phyloP scores from a whole-genome alignment of 805 yeast species.

The Saccharomycopsis sp. region DNA sequence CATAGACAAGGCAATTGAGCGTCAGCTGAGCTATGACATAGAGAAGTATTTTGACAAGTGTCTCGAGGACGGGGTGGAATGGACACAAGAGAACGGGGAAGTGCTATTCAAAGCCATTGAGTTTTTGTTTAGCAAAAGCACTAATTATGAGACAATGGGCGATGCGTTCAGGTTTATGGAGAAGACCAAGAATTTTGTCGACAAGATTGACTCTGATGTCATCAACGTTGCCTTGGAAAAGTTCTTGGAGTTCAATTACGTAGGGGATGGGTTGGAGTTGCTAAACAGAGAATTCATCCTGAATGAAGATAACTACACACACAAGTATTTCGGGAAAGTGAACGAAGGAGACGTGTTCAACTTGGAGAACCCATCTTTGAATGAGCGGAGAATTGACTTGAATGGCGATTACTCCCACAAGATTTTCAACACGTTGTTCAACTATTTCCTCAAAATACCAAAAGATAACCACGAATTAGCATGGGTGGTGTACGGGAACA shows the following conservation, averaged over 20 bases:
- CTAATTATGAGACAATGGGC: constrained; percentile 2
- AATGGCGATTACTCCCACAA: constrained; percentile 25
- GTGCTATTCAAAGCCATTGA: constrained; percentile 25
- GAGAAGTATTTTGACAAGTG: constrained; percentile 29
- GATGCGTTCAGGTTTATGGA: constrained; percentile 10
- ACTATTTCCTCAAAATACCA: constrained; percentile 34
- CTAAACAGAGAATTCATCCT: constrained; percentile 34
- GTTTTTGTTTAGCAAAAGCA: constrained; percentile 4
- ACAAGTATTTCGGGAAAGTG: constrained; percentile 22
- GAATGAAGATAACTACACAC: constrained; percentile 16
- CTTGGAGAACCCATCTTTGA: constrained; percentile 21
- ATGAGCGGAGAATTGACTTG: constrained; percentile 17
- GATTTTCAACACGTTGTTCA: constrained; percentile 35
- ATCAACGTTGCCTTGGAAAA: constrained; percentile 28
- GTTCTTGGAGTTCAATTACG: constrained; percentile 29
- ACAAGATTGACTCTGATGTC: constrained; percentile 29
- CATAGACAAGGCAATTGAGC: constrained; percentile 28
- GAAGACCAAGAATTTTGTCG: constrained; percentile 30
- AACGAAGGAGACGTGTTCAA: constrained; percentile 21
- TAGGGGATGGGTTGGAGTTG: constrained; percentile 34
- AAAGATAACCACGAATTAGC: constrained; percentile 38
- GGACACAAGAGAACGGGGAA: constrained; percentile 28
- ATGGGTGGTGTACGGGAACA: constrained; percentile 49
- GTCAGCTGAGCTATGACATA: constrained; percentile 27
- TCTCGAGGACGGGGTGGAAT: constrained; percentile 32